These are phyloP conservation scores for Apiospora koreana DNA, from an alignment of 2,329 filamentous ascomycete species.

Conservation along the genomic window DNA sequence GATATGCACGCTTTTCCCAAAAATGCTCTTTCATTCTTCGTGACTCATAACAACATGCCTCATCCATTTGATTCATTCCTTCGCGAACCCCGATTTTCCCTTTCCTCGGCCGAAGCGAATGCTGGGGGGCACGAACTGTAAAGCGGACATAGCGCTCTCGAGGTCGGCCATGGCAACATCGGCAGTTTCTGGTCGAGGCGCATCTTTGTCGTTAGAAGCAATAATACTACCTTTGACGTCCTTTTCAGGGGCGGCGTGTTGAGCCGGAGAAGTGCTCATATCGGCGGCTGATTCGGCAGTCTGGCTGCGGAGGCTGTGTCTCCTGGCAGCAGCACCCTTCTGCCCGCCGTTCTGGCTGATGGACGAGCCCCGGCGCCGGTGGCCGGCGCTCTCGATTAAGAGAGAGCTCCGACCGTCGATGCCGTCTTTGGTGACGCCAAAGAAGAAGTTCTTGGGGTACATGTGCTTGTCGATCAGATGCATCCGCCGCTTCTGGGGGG, in stretches of 20 bases:
- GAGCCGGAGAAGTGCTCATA: neutral
- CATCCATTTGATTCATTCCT: conserved; percentile 34
- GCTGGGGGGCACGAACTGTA: conserved; percentile 70
- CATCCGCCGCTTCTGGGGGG: conserved; percentile 78
- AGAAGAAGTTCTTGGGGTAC: conserved; percentile 88
- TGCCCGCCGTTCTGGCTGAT: conserved; percentile 29
- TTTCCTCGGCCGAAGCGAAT: conserved; percentile 65
- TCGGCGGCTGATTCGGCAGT: conserved; percentile 17
- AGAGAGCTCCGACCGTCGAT: conserved; percentile 83
- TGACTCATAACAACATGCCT: conserved; percentile 19
- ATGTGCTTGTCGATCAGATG: conserved; percentile 94
- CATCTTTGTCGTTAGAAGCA: conserved; percentile 2
- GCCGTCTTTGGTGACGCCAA: conserved; percentile 83
- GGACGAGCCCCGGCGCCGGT: conserved; percentile 52
- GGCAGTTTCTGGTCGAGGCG: conserved; percentile 23
- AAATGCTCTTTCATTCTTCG: conserved; percentile 15
- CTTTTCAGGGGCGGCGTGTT: neutral
- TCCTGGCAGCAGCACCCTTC: conserved; percentile 24
- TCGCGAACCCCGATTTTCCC: conserved; percentile 54
- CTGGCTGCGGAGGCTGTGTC: conserved; percentile 24
- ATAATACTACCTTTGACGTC: neutral
- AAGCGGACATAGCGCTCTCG: conserved; percentile 66
- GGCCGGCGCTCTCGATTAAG: conserved; percentile 57
- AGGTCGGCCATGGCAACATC: conserved; percentile 64
- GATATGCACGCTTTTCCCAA: neutral